A percentile compares a stretch with the other conserved stretches of the same genome.
Evolutionary conservation across 2,329 filamentous ascomycete species (phyloP).

Genomic region (Hymenotorrendiella dingleyae): DNA sequence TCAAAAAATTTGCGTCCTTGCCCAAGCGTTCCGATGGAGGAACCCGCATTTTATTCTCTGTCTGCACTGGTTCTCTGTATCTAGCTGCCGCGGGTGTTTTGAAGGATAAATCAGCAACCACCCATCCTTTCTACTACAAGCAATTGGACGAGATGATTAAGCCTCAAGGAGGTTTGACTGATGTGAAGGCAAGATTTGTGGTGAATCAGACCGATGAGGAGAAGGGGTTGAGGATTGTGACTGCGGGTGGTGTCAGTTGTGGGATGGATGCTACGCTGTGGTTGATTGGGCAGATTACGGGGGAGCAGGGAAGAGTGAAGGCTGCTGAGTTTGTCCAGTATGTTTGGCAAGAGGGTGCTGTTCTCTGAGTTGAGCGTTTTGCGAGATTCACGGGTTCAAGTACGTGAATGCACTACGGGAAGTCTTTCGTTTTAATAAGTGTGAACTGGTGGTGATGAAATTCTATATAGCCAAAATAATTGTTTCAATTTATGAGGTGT

Average conservation of each 20-base stretch:
- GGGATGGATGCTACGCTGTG: constrained; percentile 79
- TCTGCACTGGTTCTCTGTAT: constrained; percentile 73
- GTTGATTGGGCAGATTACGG: constrained; percentile 72
- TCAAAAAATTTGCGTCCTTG: constrained; percentile 67
- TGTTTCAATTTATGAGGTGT: no score
- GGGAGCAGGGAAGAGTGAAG: constrained; percentile 66
- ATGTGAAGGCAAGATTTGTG: constrained; percentile 14
- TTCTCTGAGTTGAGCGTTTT: constrained; percentile 1
- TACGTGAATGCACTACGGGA: no score
- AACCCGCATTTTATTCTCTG: constrained; percentile 70
- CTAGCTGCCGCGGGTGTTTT: constrained; percentile 70
- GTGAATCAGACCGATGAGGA: constrained; percentile 12
- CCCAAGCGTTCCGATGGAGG: constrained; percentile 69
- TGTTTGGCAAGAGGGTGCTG: constrained; percentile 66
- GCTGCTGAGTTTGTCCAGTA: constrained; percentile 70
- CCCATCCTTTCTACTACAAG: constrained; percentile 59
- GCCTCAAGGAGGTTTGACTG: not conserved
- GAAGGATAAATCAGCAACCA: constrained; percentile 70
- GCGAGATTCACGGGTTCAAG: no score
- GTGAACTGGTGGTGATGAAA: no score
- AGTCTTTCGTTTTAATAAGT: no score
- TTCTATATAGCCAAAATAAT: no score
- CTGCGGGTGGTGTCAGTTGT: constrained; percentile 68
- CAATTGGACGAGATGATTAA: constrained; percentile 4
- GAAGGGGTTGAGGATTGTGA: constrained; percentile 60